phyloP scores from a whole-genome alignment of 352 stramenopile species.

The Globisporangium acanthophoron region DNA sequence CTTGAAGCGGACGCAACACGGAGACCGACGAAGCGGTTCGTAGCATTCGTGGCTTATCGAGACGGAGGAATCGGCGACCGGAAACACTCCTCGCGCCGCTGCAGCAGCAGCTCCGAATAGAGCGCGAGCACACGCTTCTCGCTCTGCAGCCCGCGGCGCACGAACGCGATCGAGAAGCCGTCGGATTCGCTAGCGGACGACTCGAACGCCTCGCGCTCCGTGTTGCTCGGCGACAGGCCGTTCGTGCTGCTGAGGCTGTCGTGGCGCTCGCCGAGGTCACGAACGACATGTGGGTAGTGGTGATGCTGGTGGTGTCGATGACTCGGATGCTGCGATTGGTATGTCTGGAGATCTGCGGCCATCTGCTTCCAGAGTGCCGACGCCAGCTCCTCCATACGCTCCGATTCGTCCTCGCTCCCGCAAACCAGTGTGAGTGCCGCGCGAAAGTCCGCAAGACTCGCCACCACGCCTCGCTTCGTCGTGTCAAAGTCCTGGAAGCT shows the following conservation, averaged over 20 bases:
- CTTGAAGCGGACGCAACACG: not conserved
- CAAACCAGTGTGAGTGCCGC: conserved; percentile 36
- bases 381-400: conserved; percentile 20
- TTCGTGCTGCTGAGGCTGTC: conserved; percentile 9
- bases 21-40: no score
- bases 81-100: conserved; percentile 46
- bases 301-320: not conserved
- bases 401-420: conserved; percentile 32
- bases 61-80: conserved; percentile 16
- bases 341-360: conserved; percentile 1
- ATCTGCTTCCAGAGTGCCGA: conserved; percentile 20
- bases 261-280: conserved; percentile 14
- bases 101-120: conserved; percentile 48
- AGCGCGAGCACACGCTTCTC: conserved; percentile 28
- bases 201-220: conserved; percentile 23
- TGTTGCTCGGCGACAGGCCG: conserved; percentile 1
- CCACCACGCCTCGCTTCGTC: conserved; percentile 21
- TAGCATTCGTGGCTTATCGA: not conserved
- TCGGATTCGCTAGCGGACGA: conserved; percentile 23
- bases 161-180: conserved; percentile 33
- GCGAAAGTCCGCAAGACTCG: conserved; percentile 13
- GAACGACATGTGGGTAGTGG: not conserved
- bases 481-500: conserved; percentile 44
- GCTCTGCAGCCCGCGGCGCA: conserved; percentile 25
- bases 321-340: not conserved